These are phyloP conservation scores for Metschnikowia kofuensis DNA, from an alignment of 805 yeast species.

Conservation along the genomic window DNA sequence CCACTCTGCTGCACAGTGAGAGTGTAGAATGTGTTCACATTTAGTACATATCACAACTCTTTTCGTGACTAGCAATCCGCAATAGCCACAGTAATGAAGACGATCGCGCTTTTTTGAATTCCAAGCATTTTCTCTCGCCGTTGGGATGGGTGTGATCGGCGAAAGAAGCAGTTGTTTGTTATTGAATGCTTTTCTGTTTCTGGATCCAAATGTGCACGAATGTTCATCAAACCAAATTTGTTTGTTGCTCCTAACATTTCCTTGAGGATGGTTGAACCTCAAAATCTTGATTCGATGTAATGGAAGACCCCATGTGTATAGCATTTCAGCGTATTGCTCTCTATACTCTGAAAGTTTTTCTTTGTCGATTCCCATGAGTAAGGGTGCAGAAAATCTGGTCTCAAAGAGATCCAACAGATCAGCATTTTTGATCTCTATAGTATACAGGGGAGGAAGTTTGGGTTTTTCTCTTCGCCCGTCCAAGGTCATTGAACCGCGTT, in stretches of 20 bases:
- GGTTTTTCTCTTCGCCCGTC: neutral
- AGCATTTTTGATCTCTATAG: slow-evolving; percentile 46
- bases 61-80: slow-evolving; percentile 59
- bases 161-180: slow-evolving; percentile 22
- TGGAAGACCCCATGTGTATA: slow-evolving; percentile 81
- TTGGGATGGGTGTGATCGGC: slow-evolving; percentile 24
- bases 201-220: slow-evolving; percentile 32
- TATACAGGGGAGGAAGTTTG: slow-evolving; percentile 29
- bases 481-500: slow-evolving; percentile 1
- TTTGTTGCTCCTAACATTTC: neutral
- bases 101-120: slow-evolving; percentile 22
- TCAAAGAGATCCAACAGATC: slow-evolving; percentile 44
- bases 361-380: slow-evolving; percentile 39
- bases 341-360: slow-evolving; percentile 45
- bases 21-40: slow-evolving; percentile 80
- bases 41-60: slow-evolving; percentile 63
- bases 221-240: slow-evolving; percentile 23
- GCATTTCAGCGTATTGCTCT: slow-evolving; percentile 70
- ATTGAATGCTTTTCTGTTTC: slow-evolving; percentile 20
- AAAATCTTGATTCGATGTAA: slow-evolving; percentile 74
- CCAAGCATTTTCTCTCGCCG: slow-evolving; percentile 30
- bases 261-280: slow-evolving; percentile 55
- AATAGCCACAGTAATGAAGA: slow-evolving; percentile 56
- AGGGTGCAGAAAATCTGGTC: slow-evolving; percentile 36
- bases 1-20: slow-evolving; percentile 73